These are phyloP conservation scores for Bacidia gigantensis DNA, from an alignment of 495 filamentous ascomycete genomes.

Conservation along the genomic window DNA sequence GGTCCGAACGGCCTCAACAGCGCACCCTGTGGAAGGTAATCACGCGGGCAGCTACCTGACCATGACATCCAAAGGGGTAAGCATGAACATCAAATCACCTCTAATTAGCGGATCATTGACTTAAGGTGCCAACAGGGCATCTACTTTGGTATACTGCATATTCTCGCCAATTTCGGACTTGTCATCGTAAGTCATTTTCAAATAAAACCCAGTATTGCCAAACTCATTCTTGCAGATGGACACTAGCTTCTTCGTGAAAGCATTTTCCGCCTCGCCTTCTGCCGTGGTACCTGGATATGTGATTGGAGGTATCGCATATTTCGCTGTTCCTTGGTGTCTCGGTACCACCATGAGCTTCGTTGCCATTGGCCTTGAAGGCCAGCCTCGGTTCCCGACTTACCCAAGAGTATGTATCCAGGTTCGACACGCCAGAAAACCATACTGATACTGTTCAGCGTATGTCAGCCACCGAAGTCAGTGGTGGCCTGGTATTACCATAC, in stretches of 20 bases:
- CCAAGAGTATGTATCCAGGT: slow-evolving; percentile 24
- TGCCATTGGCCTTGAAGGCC: slow-evolving; percentile 33
- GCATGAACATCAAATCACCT: slow-evolving; percentile 15
- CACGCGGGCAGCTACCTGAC: slow-evolving; percentile 38
- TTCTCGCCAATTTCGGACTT: slow-evolving; percentile 23
- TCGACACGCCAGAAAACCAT: background rate
- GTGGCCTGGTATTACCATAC: slow-evolving; percentile 33
- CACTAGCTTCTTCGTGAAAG: slow-evolving; percentile 10
- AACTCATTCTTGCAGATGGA: slow-evolving; percentile 29
- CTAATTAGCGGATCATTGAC: background rate
- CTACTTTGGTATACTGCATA: slow-evolving; percentile 9
- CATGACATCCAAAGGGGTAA: slow-evolving; percentile 26
- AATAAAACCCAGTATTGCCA: slow-evolving; percentile 28
- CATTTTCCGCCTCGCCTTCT: slow-evolving; percentile 33
- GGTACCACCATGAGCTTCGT: slow-evolving; percentile 36
- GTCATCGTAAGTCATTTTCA: slow-evolving; percentile 27
- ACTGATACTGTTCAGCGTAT: slow-evolving; percentile 14
- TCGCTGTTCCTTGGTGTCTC: slow-evolving; percentile 37
- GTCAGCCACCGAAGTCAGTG: slow-evolving; percentile 27
- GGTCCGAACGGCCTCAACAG: slow-evolving; percentile 29
- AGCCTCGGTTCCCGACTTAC: slow-evolving; percentile 37
- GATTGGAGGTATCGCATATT: slow-evolving; percentile 37
- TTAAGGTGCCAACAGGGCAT: background rate
- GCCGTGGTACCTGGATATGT: slow-evolving; percentile 35
- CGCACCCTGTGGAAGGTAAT: slow-evolving; percentile 35